Conservation (phyloP, 345 rosid species). For the Eucalyptus cloeziana region DNA sequence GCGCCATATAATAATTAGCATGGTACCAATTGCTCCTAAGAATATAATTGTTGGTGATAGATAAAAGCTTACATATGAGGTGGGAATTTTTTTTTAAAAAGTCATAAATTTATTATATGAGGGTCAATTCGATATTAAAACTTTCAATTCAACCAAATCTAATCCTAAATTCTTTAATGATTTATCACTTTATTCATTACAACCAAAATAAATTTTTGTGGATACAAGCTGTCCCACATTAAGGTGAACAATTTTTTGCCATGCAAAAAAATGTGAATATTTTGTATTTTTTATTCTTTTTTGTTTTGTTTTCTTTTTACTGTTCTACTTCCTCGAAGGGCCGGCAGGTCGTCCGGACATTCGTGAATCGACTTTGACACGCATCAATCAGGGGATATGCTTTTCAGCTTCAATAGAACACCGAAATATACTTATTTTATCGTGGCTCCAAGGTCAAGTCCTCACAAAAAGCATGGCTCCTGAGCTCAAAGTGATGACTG, state of each 20-base stretch:
- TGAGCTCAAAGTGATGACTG: background rate
- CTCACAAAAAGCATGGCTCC: background rate
- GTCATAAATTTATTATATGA: fast-evolving
- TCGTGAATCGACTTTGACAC: background rate
- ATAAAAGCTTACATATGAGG: background rate
- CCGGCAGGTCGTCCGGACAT: background rate
- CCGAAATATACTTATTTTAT: background rate
- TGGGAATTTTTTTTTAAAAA: fast-evolving
- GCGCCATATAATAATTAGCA: fast-evolving
- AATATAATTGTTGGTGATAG: background rate
- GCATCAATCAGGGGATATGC: background rate
- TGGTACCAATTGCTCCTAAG: background rate
- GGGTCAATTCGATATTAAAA: fast-evolving
- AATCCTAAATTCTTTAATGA: fast-evolving
- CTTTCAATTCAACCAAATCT: fast-evolving
- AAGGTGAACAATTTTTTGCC: background rate
- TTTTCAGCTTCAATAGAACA: background rate
- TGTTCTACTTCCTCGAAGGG: background rate
- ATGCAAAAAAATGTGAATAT: background rate
- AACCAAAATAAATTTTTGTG: background rate
- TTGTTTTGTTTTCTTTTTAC: too few relatives aligned
- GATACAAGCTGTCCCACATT: too few relatives aligned
- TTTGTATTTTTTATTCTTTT: background rate
- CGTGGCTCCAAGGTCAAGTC: background rate
- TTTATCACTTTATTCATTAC: background rate